Evolutionary conservation across 495 filamentous ascomycete species (phyloP).

Genomic region (Acidomyces sp.): DNA sequence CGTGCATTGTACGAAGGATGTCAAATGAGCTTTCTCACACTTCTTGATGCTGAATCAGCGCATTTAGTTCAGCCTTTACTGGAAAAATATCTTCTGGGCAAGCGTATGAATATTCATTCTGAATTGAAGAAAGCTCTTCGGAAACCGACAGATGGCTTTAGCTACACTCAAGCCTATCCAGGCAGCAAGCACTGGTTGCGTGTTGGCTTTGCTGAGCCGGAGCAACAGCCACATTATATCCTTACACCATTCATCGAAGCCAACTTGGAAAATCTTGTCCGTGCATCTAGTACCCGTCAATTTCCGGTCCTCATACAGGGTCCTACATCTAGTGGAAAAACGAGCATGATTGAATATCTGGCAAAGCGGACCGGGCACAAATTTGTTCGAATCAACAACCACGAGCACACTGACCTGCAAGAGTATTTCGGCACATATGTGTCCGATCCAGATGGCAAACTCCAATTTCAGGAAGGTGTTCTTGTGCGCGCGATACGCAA

Average conservation of each 20-base stretch:
- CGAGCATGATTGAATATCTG: constrained; percentile 97
- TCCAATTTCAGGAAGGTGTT: constrained; percentile 88
- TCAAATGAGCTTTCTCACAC: constrained; percentile 92
- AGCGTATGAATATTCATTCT: constrained; percentile 49
- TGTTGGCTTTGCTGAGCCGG: constrained; percentile 48
- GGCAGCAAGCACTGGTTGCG: constrained; percentile 91
- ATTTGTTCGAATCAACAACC: constrained; percentile 97
- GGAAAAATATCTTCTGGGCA: constrained; percentile 62
- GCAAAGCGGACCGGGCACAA: constrained; percentile 91
- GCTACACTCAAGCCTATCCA: constrained; percentile 49
- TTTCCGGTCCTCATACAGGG: constrained; percentile 96
- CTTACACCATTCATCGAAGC: constrained; percentile 89
- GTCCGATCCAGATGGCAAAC: constrained; percentile 66
- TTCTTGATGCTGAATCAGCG: constrained; percentile 68
- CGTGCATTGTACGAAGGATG: constrained; percentile 88
- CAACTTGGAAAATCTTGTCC: constrained; percentile 84
- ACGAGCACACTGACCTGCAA: constrained; percentile 96
- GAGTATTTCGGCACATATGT: constrained; percentile 95
- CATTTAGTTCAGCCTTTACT: constrained; percentile 64
- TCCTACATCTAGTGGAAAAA: constrained; percentile 93
- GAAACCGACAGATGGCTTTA: constrained; percentile 56
- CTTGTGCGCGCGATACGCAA: constrained; percentile 82
- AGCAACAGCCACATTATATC: constrained; percentile 81
- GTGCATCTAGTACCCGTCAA: constrained; percentile 77
- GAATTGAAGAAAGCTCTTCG: constrained; percentile 61